Evolutionary conservation across 257 asterid species (phyloP).

Genomic region (Voacanga thouarsii): DNA sequence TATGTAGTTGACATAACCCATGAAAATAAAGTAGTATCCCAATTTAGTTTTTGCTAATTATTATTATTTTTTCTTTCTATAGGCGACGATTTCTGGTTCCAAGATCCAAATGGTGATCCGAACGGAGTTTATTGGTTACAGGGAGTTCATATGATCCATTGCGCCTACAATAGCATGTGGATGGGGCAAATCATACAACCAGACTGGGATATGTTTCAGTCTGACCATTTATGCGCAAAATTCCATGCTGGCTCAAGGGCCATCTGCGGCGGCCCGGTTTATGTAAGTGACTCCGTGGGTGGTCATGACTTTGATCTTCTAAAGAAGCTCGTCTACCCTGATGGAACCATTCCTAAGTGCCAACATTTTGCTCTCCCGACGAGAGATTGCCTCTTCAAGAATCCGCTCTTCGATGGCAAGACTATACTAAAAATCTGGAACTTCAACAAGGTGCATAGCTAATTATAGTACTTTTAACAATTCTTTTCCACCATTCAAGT

Average conservation of each 20-base stretch:
- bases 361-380: slow-evolving; percentile 73
- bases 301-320: slow-evolving; percentile 72
- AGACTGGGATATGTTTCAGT: slow-evolving; percentile 86
- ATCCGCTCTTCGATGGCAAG: slow-evolving; percentile 67
- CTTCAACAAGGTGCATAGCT: slow-evolving; percentile 52
- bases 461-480: too few relatives aligned
- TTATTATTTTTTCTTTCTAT: neutral
- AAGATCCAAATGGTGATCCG: slow-evolving; percentile 77
- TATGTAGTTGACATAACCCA: neutral
- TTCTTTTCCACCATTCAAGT: too few relatives aligned
- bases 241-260: slow-evolving; percentile 83
- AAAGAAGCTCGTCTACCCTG: slow-evolving; percentile 49
- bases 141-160: slow-evolving; percentile 88
- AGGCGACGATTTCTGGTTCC: slow-evolving; percentile 91
- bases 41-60: neutral
- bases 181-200: slow-evolving; percentile 82
- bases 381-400: slow-evolving; percentile 72
- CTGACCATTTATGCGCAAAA: slow-evolving; percentile 65
- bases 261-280: slow-evolving; percentile 74
- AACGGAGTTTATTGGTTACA: slow-evolving; percentile 81
- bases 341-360: slow-evolving; percentile 69
- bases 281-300: slow-evolving; percentile 69
- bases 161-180: slow-evolving; percentile 86
- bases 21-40: too few relatives aligned
- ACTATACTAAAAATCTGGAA: slow-evolving; percentile 76